Percentiles rank a stretch among this genome's conserved stretches.
Evolutionary conservation across 176 grass and related monocot species (phyloP).

Genomic region (Phoenix dactylifera): DNA sequence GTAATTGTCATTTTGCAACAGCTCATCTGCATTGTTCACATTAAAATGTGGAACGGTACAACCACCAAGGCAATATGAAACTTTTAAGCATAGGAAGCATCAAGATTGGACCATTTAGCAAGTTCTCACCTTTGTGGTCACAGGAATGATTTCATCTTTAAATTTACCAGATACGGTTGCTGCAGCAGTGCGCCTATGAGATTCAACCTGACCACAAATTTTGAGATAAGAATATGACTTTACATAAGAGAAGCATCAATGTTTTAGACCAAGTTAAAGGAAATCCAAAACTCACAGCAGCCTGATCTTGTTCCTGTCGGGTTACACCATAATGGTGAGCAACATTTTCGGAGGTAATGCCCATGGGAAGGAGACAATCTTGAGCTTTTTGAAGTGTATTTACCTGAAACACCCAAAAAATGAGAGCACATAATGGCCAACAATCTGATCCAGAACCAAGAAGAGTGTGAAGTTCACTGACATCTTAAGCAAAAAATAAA

Average conservation of each 20-base stretch:
- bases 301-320: conserved; percentile 83
- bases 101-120: too few relatives aligned
- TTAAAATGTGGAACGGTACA: too few relatives aligned
- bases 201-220: conserved; percentile 46
- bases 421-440: too few relatives aligned
- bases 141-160: conserved; percentile 89
- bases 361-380: conserved; percentile 96
- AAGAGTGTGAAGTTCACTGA: too few relatives aligned
- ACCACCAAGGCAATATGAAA: too few relatives aligned
- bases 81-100: too few relatives aligned
- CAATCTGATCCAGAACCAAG: too few relatives aligned
- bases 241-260: neutral
- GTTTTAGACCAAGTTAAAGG: neutral
- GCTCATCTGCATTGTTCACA: too few relatives aligned
- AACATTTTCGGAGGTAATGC: conserved; percentile 98
- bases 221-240: neutral
- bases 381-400: conserved; percentile 72
- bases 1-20: too few relatives aligned
- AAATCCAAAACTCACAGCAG: conserved; percentile 61
- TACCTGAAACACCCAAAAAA: conserved; percentile 27
- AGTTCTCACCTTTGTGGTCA: conserved; percentile 63
- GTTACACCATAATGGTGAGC: conserved; percentile 69
- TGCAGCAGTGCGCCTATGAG: conserved; percentile 77
- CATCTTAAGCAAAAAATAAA: neutral
- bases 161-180: conserved; percentile 91